Percentiles rank a stretch among this genome's conserved stretches.
Conservation (phyloP, 306 rosid species). For the Ochetophila trinervis region DNA sequence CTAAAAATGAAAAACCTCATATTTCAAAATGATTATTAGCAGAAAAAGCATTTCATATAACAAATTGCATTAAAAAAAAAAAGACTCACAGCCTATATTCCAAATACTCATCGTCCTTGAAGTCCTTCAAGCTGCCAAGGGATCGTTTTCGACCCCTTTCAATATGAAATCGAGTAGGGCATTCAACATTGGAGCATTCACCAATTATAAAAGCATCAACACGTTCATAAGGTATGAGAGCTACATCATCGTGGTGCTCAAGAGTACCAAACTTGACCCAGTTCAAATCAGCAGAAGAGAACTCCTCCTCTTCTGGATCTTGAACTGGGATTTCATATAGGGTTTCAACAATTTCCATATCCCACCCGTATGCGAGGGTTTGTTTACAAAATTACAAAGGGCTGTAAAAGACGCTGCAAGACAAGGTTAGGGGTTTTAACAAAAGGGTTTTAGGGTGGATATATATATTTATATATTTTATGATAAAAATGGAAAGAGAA, state of each 20-base stretch:
- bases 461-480: no score
- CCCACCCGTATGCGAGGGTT: no score
- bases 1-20: background rate
- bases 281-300: slow-evolving; percentile 67
- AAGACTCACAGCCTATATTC: slow-evolving; percentile 82
- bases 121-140: slow-evolving; percentile 77
- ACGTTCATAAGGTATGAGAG: slow-evolving; percentile 80
- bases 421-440: no score
- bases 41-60: background rate
- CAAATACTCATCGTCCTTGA: slow-evolving; percentile 84
- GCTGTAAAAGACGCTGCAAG: no score
- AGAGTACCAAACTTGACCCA: slow-evolving; percentile 83
- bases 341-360: slow-evolving; percentile 73
- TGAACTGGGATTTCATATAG: slow-evolving; percentile 62
- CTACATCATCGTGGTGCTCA: slow-evolving; percentile 80
- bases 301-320: slow-evolving; percentile 84
- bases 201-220: slow-evolving; percentile 88
- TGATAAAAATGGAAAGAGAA: no score
- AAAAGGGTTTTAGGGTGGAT: no score
- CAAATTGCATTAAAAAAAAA: background rate
- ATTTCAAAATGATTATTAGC: background rate
- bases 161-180: slow-evolving; percentile 83
- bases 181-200: slow-evolving; percentile 74
- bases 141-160: slow-evolving; percentile 76
- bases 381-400: no score